These are phyloP conservation scores for Diplodia scrobiculata DNA, from an alignment of 2,329 filamentous ascomycete genomes.

Conservation along the genomic window DNA sequence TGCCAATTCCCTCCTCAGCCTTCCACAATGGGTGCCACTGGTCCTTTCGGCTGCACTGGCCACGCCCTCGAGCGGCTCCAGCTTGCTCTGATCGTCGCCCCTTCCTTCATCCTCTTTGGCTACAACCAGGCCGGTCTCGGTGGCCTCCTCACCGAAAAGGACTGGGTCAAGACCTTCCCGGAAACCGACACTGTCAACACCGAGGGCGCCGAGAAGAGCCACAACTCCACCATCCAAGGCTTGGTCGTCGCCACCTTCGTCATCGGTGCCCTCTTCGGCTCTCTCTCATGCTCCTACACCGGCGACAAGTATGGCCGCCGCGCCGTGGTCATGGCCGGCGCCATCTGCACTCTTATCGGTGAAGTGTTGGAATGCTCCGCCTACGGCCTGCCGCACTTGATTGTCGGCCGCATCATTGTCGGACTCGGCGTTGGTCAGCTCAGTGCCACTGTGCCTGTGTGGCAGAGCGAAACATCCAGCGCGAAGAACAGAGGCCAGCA, in stretches of 20 bases:
- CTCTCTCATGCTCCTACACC: constrained; percentile 50
- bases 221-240: constrained; percentile 52
- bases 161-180: constrained; percentile 52
- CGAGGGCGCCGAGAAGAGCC: constrained; percentile 46
- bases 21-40: constrained; percentile 52
- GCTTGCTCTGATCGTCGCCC: constrained; percentile 45
- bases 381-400: constrained; percentile 52
- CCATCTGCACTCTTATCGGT: constrained; percentile 48
- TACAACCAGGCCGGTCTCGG: constrained; percentile 58
- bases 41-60: constrained; percentile 33
- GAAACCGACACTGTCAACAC: constrained; percentile 53
- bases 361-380: constrained; percentile 50
- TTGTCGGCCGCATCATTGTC: constrained; percentile 50
- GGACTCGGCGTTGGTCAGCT: constrained; percentile 50
- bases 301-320: constrained; percentile 52
- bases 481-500: constrained; percentile 47
- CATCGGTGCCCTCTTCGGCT: constrained; percentile 52
- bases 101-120: constrained; percentile 54
- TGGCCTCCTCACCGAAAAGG: constrained; percentile 48
- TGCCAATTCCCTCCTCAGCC: constrained; percentile 38
- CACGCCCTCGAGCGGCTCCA: constrained; percentile 39
- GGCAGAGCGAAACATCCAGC: constrained; percentile 49
- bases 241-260: constrained; percentile 51
- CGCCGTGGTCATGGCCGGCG: constrained; percentile 49
- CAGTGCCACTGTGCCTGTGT: constrained; percentile 52